These are phyloP conservation scores for Venturia pyrina DNA, from an alignment of 2,329 filamentous ascomycete species.

Conservation along the genomic window DNA sequence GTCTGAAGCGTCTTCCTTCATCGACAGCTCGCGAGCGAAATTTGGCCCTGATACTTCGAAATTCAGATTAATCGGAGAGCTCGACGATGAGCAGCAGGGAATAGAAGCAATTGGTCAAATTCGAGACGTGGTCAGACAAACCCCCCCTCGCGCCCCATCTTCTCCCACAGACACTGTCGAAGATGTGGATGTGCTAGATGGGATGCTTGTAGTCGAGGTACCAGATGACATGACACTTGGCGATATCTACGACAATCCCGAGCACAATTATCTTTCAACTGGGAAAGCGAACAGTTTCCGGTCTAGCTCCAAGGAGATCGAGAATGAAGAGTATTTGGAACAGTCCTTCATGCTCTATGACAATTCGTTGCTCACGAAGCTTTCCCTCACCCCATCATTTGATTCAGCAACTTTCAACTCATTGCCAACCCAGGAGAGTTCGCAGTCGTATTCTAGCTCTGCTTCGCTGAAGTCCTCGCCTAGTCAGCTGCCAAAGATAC, in stretches of 20 bases:
- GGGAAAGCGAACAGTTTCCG: not conserved
- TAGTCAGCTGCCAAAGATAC: slow-evolving; percentile 14
- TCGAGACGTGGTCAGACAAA: not conserved
- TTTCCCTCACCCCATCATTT: not conserved
- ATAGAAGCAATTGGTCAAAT: not conserved
- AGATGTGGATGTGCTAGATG: not conserved
- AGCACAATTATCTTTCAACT: not conserved
- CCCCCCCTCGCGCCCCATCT: not conserved
- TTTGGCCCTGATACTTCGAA: not conserved
- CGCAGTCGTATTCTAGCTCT: not conserved
- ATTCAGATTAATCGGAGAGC: not conserved
- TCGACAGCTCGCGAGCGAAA: not conserved
- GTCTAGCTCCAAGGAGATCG: not conserved
- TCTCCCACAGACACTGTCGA: not conserved
- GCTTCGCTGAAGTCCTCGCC: not conserved
- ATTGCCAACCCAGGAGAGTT: slow-evolving; percentile 11
- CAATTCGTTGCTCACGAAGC: not conserved
- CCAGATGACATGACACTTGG: not conserved
- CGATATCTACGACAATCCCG: not conserved
- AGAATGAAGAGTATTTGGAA: not conserved
- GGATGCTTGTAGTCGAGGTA: not conserved
- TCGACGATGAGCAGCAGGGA: not conserved
- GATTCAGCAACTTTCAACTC: not conserved
- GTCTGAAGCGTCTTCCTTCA: not conserved
- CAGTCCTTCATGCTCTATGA: not conserved